Evolutionary conservation across 345 rosid genomes (phyloP), one percentile per base, ranked within the genome.

Genomic region (Boechera stricta): DNA sequence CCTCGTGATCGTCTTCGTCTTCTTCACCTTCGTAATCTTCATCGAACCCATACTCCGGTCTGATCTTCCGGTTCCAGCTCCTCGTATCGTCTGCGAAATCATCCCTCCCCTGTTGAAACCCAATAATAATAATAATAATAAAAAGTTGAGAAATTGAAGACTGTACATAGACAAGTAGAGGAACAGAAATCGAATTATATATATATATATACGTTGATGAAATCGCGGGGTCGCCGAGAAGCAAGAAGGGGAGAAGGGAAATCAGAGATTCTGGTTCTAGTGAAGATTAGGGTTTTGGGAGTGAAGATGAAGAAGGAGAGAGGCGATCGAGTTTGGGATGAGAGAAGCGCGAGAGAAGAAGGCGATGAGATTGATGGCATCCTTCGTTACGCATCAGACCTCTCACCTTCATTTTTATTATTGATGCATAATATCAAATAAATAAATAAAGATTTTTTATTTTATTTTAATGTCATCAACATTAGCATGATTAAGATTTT

Each of bases 11-110:
- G 2, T 84, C 93, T 2, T 87, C 94, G 0, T 74, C 92, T 0
- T 81, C 83, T 1, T 82, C 94, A 3, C 68, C 81, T 1, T 73
- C 77, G 35, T 66, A 44, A 51, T 80, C 80, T 13, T 76, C 83
- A 69, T 75, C 77, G 10, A 70, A 64, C 32, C 67, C 58, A 65
- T 76, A 71, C 55, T 84, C 87, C 15, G 87, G 81, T 71, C 62
- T 64, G 77, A 90, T 89, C 83, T 84, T 67, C 77, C 90, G 88
- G 82, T 88, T 84, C 98, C 97, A 90, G 48, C 77, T 86, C 71
- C 91, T 88, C 6, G 87, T 77, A 70, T 81, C 90, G 26, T 83
- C 87, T 10, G 53, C 81, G 29, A 82, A 41, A 62, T 78, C 79
- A 44, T 80, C 80, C 55, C 75, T 84, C 11, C 84, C 89, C 81